Evolutionary conservation across 179 eudicot genomes (phyloP).

Genomic region (Vitellaria paradoxa): DNA sequence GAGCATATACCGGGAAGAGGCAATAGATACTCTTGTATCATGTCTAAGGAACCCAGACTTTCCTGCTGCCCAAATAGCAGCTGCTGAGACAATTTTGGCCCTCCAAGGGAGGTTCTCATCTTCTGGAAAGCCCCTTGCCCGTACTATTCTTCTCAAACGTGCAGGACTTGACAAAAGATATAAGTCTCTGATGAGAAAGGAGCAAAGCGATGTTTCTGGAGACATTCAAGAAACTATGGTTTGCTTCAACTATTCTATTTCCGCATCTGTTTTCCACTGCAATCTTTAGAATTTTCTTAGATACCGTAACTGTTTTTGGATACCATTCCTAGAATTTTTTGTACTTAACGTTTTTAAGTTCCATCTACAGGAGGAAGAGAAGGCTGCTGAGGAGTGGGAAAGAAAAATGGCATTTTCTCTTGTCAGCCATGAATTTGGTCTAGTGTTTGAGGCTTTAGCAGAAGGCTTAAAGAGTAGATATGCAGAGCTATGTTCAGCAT

Average conservation of each 20-base stretch:
- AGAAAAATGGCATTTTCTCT: conserved; percentile 43
- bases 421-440: conserved; percentile 55
- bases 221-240: conserved; percentile 36
- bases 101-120: conserved; percentile 52
- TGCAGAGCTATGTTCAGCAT: conserved; percentile 38
- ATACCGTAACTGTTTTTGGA: background rate
- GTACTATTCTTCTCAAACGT: conserved; percentile 40
- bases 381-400: conserved; percentile 48
- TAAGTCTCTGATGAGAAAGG: conserved; percentile 30
- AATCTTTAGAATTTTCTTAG: background rate
- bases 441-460: conserved; percentile 48
- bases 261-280: background rate
- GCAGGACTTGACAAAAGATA: conserved; percentile 35
- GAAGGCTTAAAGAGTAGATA: conserved; percentile 49
- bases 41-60: conserved; percentile 43
- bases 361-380: conserved; percentile 38
- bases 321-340: background rate
- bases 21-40: conserved; percentile 46
- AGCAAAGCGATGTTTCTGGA: conserved; percentile 23
- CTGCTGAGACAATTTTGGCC: conserved; percentile 44
- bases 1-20: conserved; percentile 57
- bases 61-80: conserved; percentile 42
- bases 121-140: conserved; percentile 39
- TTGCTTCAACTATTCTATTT: conserved; percentile 4
- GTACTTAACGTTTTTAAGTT: background rate